Base-by-base conservation (phyloP, 1,284 basidiomycete genomes). In the Tilletia indica region DNA sequence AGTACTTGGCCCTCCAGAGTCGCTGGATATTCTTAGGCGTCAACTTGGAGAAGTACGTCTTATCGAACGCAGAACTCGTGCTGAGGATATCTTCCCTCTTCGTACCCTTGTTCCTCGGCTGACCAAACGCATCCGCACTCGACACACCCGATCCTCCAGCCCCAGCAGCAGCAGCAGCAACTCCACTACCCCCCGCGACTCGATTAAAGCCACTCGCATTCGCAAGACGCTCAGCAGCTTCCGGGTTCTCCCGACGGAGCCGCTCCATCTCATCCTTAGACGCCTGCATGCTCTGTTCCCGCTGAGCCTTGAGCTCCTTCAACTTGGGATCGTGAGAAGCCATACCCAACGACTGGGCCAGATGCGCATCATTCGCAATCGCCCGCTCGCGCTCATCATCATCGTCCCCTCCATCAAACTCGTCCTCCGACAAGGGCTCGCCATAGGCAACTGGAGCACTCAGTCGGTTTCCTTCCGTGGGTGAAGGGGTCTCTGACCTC, bases 341-440 rank as follows among this genome's bases (percentile, higher is more conserved):
- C 21, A 83, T 73, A 42, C 83, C 83, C 16, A 83, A 75, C 39
- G 77, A 79, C 69, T 77, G 74, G 31, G 82, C 82, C 68, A 81
- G 80, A 69, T 76, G 80, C 42, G 73, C 63, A 34, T 78, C 82
- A 67, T 83, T 75, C 6, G 78, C 83, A 64, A 80, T 76, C 25
- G 64, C 58, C 36, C 73, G 74, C 16, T 74, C 76, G 21, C 79
- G 74, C 21, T 76, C 74, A 45, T 79, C 74, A 31, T 80, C 78
- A 69, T 78, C 79, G 56, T 64, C 79, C 2, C 66, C 72, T 49
- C 69, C 76, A n/a, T 83, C 82, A 34, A 83, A 83, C 71, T 84
- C 82, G 74, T 84, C 82, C 70, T 84, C 83, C 2, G 76, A 78
- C 11, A 80, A 78, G 8, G 83, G 83, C 75, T 84, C 83, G 71